Evolutionary conservation across 108 stramenopile genomes (phyloP).

Genomic region (Pseudonitzschia multistriata): DNA sequence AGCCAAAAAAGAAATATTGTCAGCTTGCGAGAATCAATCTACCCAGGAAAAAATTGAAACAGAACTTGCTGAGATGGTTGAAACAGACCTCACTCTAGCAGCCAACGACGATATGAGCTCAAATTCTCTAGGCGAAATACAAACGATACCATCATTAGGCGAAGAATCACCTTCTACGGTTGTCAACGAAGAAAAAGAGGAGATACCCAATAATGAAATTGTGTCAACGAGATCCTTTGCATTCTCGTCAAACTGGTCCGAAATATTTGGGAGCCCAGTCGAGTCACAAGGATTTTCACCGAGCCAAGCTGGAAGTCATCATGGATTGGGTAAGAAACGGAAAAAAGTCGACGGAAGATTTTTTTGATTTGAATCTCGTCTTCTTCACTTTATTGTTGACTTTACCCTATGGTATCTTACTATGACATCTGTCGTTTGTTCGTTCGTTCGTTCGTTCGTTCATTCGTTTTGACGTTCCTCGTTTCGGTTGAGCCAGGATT

Average conservation of each 20-base stretch:
- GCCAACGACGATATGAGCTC: too few relatives aligned
- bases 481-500: slow-evolving; percentile 17
- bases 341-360: not conserved
- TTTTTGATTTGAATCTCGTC: not conserved
- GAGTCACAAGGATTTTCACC: slow-evolving; percentile 20
- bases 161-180: too few relatives aligned
- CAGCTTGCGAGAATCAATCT: too few relatives aligned
- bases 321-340: slow-evolving; percentile 39
- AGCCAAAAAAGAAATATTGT: too few relatives aligned
- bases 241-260: slow-evolving; percentile 20
- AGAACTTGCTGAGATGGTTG: too few relatives aligned
- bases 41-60: too few relatives aligned
- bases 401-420: not conserved
- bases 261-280: slow-evolving; percentile 20
- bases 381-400: not conserved
- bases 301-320: slow-evolving; percentile 16
- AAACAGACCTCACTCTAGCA: too few relatives aligned
- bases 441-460: too few relatives aligned
- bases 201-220: too few relatives aligned
- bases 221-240: not conserved
- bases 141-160: too few relatives aligned
- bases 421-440: not conserved
- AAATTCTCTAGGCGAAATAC: too few relatives aligned
- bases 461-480: slow-evolving; percentile 8
- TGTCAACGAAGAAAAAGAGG: too few relatives aligned